Evolutionary conservation across 225 moss, liverwort and hornwort genomes (phyloP).

Genomic region (Lunularia cruciata): DNA sequence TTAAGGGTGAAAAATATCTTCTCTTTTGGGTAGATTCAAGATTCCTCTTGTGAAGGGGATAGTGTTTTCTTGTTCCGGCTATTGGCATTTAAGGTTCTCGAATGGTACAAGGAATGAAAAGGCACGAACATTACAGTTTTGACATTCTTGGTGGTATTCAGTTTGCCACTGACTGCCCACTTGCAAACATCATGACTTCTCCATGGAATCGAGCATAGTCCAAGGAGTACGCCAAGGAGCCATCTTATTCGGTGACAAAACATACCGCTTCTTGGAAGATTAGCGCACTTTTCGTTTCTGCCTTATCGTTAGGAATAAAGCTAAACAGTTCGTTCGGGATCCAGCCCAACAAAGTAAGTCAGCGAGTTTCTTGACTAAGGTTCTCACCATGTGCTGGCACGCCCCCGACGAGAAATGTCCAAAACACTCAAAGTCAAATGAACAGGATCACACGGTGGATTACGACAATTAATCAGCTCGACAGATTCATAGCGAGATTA

Average conservation of each 20-base stretch:
- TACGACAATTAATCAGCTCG: background rate
- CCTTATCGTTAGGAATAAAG: background rate
- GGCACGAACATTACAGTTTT: background rate
- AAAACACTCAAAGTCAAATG: background rate
- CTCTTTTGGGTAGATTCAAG: too few relatives aligned
- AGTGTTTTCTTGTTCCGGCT: too few relatives aligned
- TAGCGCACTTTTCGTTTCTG: background rate
- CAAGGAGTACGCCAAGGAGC: background rate
- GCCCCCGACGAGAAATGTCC: conserved; percentile 7
- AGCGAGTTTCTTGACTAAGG: background rate
- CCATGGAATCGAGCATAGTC: background rate
- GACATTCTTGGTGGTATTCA: too few relatives aligned
- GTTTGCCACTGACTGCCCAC: too few relatives aligned
- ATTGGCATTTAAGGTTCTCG: too few relatives aligned
- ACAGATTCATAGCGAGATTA: background rate
- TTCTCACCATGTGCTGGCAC: background rate
- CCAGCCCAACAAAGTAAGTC: background rate
- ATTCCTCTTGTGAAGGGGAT: too few relatives aligned
- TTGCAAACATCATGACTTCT: background rate
- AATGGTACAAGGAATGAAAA: too few relatives aligned
- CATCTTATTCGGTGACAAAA: background rate
- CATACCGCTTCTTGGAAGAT: background rate
- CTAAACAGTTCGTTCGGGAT: background rate
- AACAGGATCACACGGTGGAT: too few relatives aligned
- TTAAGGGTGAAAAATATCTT: too few relatives aligned